Percentiles rank a stretch among this genome's conserved stretches.
phyloP scores from a whole-genome alignment of 768 basidiomycete genomes.

The Obba rivulosa region DNA sequence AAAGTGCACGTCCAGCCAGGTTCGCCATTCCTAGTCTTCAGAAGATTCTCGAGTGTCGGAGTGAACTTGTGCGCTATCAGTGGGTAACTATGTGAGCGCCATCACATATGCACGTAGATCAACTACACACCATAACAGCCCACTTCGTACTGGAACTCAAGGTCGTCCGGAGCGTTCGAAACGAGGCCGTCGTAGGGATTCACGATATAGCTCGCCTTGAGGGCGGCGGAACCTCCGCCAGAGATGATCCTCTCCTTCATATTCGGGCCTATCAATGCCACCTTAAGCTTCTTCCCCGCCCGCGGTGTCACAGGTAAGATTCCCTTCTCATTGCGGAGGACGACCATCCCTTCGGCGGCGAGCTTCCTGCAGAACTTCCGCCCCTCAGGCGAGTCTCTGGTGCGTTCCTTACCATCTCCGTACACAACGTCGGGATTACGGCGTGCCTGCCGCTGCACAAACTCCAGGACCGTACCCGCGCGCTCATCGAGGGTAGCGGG shows the following conservation, averaged over 20 bases:
- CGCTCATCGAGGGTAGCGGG: conserved; percentile 43
- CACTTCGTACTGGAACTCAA: conserved; percentile 50
- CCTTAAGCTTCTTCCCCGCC: conserved; percentile 32
- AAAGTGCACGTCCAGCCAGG: conserved; percentile 62
- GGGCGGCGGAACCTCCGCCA: conserved; percentile 68
- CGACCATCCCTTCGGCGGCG: conserved; percentile 58
- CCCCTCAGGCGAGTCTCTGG: conserved; percentile 46
- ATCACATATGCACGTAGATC: not conserved
- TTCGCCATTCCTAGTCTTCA: conserved; percentile 47
- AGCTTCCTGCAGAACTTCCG: conserved; percentile 49
- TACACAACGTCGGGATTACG: conserved; percentile 56
- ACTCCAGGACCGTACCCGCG: conserved; percentile 43
- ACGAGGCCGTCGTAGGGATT: conserved; percentile 59
- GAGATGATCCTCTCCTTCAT: conserved; percentile 61
- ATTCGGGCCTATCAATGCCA: conserved; percentile 69
- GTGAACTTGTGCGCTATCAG: conserved; percentile 70
- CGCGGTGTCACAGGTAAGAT: conserved; percentile 48
- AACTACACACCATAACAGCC: conserved; percentile 55
- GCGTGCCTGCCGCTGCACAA: conserved; percentile 52
- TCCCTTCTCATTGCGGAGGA: conserved; percentile 55
- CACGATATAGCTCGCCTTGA: conserved; percentile 61
- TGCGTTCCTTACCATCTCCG: conserved; percentile 55
- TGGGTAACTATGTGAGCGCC: not conserved
- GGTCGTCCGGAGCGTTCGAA: conserved; percentile 40
- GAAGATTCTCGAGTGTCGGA: conserved; percentile 58